Base-by-base conservation (phyloP, 1,284 basidiomycete species). In the Marasmius tenuissimus region DNA sequence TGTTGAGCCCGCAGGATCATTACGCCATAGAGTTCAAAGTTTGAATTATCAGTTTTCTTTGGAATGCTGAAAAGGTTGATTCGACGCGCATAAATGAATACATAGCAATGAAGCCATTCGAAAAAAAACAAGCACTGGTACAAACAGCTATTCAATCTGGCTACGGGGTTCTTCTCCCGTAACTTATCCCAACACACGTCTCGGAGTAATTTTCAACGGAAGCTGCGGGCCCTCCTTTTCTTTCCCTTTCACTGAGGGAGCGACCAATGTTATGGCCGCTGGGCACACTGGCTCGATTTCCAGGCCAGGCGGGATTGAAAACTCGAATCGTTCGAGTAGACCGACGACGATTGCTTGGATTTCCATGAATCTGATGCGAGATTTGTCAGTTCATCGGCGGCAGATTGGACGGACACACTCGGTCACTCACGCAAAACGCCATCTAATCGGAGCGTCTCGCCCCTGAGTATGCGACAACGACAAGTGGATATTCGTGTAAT, bases 1-100 rank as follows among this genome's bases (percentile, higher is more conserved):
- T 94, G 14, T 74, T 95, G 20, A 92, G 89, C 69, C 84, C 88
- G 48, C 78, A 86, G 62, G 92, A 92, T 1, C 78, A 81, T 63
- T 93, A 88, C 68, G 83, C 82, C 16, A 78, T 79, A 0, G 81
- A 87, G 18, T 88, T 89, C 57, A 56, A 27, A 27, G 27, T 27
- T 4, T 27, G 27, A 27, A 27, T 2, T 2, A 27, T 27, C 27
- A 27, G 27, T 27, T 27, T 27, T 27, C 27, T 4, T 27, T 4
- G 27, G 4, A 27, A 27, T 27, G 27, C 4, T 27, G 27, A 4
- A 2, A 27, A 27, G 27, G 27, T 4, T 4, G 27, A 27, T 2
- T 27, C 27, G 27, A 27, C 27, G 27, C n/a, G 27, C 27, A 27
- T 2, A 27, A 27, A 27, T 27, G 27, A 27, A 27, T 27, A 2